Percentiles rank a stretch among this genome's conserved stretches.
phyloP scores from a whole-genome alignment of 345 rosid species.

The Hibiscus mutabilis region DNA sequence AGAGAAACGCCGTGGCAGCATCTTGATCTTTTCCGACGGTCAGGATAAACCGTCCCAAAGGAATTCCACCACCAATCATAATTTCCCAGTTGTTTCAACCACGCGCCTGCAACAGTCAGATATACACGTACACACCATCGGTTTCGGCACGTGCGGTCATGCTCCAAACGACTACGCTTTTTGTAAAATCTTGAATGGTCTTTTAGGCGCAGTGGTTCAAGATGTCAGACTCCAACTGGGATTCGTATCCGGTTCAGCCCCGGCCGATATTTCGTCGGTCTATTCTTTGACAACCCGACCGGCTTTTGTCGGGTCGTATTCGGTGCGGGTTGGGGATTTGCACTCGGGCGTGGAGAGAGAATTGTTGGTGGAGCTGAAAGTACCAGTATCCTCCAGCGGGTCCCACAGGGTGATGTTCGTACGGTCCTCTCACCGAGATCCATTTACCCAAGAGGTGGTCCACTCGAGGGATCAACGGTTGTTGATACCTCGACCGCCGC shows the following conservation, averaged over 20 bases:
- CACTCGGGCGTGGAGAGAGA: conserved; percentile 69
- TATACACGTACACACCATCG: conserved; percentile 54
- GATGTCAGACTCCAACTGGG: conserved; percentile 65
- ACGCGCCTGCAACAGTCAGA: conserved; percentile 48
- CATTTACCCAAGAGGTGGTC: conserved; percentile 38
- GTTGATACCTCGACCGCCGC: conserved; percentile 38
- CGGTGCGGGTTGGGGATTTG: conserved; percentile 64
- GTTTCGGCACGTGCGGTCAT: conserved; percentile 31
- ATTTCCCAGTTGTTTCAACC: conserved; percentile 36
- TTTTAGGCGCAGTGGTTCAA: conserved; percentile 48
- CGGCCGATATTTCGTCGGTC: conserved; percentile 55
- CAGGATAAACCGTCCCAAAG: conserved; percentile 29
- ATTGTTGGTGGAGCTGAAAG: conserved; percentile 54
- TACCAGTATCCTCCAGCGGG: conserved; percentile 39
- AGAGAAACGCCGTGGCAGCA: conserved; percentile 56
- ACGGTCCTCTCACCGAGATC: conserved; percentile 53
- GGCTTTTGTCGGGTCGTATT: conserved; percentile 36
- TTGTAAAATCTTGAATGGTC: conserved; percentile 30
- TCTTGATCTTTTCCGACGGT: conserved; percentile 55
- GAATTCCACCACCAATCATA: conserved; percentile 16
- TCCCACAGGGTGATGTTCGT: conserved; percentile 56
- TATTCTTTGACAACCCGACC: conserved; percentile 50
- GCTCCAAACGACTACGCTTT: conserved; percentile 42
- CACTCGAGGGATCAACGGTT: conserved; percentile 41
- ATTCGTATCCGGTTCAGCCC: conserved; percentile 52